Evolutionary conservation across 2,329 filamentous ascomycete species (phyloP), one percentile per base, ranked within the genome.

Genomic region (Fusarium sublunatum): DNA sequence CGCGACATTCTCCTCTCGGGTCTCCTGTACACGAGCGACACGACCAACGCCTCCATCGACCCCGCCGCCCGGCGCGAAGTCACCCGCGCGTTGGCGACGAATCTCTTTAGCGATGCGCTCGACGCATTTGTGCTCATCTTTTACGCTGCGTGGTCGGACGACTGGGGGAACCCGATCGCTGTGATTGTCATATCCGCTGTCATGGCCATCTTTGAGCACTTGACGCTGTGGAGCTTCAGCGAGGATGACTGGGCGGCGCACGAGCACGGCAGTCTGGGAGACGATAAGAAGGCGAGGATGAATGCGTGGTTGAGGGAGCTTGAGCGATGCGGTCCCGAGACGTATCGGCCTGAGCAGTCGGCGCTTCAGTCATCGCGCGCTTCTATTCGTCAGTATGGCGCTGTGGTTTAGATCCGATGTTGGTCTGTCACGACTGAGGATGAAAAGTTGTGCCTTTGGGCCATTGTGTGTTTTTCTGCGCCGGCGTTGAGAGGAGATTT

Each of bases 91-190:
- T 62, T 76, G 28, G 68, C 70, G 10, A 64, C 67, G 24, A 73
- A 69, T 36, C 63, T 76, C 6, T 68, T 75, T 22, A 73, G 72
- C 60, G 74, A 76, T 65, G 72, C 72, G 54, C 67, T 74, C 39
- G 73, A 75, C 63, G 71, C 74, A 6, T 75, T 73, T 26, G 69
- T 74, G 35, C 65, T 75, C 48, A 74, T 76, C 43, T 75, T 76
- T 48, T 73, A 72, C 19, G 73, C 72, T 15, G 74, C 73, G 2
- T 74, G 72, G 69, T 70, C 70, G 1, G 63, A 67, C 22, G 67
- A 69, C 44, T 73, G 72, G 69, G 63, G 68, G 5, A 71, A 70
- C 45, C 72, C 71, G 6, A 56, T 75, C 4, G 50, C 60, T 4
- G 73, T 69, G 19, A 75, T 76, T 11, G 57, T 68, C 19, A 61